A percentile compares a stretch with the other conserved stretches of the same genome.
These are phyloP conservation scores for Paraconiothyrium brasiliense DNA, from an alignment of 2,329 filamentous ascomycete genomes.

Conservation along the genomic window DNA sequence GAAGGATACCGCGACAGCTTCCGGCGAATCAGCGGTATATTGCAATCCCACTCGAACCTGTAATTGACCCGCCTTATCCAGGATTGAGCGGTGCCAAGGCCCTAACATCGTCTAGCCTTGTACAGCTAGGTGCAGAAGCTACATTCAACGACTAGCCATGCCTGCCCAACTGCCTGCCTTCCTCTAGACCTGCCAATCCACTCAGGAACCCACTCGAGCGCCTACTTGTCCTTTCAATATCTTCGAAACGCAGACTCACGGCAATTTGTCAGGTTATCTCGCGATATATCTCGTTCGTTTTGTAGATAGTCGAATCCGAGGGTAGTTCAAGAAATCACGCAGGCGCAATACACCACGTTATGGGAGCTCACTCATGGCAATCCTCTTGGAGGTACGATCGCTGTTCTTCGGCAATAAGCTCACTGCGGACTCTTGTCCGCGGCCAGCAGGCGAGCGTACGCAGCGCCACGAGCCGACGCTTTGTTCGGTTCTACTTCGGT, in stretches of 20 bases:
- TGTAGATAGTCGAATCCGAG: neutral
- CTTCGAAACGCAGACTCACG: slow-evolving; percentile 4
- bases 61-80: neutral
- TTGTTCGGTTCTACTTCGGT: slow-evolving; percentile 25
- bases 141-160: slow-evolving; percentile 17
- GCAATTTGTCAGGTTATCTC: neutral
- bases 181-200: neutral
- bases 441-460: slow-evolving; percentile 14
- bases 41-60: neutral
- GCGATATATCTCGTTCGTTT: neutral
- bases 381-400: slow-evolving; percentile 3
- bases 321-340: neutral
- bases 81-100: slow-evolving; percentile 13
- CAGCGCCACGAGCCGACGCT: slow-evolving; percentile 6
- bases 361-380: neutral
- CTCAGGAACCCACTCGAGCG: slow-evolving; percentile 5
- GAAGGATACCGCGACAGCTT: neutral
- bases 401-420: slow-evolving; percentile 11
- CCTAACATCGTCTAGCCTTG: neutral
- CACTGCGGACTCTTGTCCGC: slow-evolving; percentile 12
- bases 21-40: slow-evolving; percentile 11
- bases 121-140: slow-evolving; percentile 14
- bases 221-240: neutral
- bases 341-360: neutral
- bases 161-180: neutral